These are phyloP conservation scores for Lizanozyma gosingica DNA, from an alignment of 1,139 yeast species.

Conservation along the genomic window DNA sequence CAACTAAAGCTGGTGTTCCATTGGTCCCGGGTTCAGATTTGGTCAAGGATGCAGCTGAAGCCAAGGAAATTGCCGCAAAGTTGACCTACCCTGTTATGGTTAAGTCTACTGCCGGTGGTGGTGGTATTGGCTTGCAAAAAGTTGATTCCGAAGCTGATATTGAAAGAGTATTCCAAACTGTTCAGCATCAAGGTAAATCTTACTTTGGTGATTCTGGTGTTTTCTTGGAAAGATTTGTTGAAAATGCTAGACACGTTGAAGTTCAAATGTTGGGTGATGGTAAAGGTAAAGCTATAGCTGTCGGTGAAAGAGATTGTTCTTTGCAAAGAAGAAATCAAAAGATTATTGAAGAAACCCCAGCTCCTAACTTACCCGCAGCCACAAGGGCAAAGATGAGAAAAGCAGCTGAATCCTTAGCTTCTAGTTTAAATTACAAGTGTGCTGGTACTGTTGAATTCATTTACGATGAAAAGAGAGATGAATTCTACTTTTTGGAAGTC, in stretches of 20 bases:
- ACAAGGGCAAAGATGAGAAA: slow-evolving; percentile 69
- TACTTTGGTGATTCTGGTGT: slow-evolving; percentile 95
- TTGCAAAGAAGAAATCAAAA: slow-evolving; percentile 95
- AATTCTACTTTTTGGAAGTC: slow-evolving; percentile 90
- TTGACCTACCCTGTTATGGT: slow-evolving; percentile 91
- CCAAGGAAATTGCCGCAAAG: slow-evolving; percentile 63
- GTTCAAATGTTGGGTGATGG: slow-evolving; percentile 97
- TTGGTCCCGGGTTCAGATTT: slow-evolving; percentile 92
- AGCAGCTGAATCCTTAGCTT: slow-evolving; percentile 78
- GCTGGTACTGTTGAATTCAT: slow-evolving; percentile 98
- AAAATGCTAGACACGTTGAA: slow-evolving; percentile 92
- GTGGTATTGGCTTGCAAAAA: slow-evolving; percentile 94
- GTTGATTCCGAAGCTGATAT: slow-evolving; percentile 78
- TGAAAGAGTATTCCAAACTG: slow-evolving; percentile 77
- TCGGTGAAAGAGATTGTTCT: slow-evolving; percentile 97
- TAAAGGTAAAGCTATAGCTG: slow-evolving; percentile 78
- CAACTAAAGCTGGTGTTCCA: slow-evolving; percentile 82
- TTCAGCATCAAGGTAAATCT: slow-evolving; percentile 85
- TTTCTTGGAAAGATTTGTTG: slow-evolving; percentile 87
- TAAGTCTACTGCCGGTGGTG: slow-evolving; percentile 98
- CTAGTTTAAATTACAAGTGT: slow-evolving; percentile 79
- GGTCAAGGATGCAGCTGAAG: slow-evolving; percentile 62
- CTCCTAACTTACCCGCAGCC: slow-evolving; percentile 78
- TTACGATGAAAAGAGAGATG: slow-evolving; percentile 76
- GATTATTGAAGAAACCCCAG: slow-evolving; percentile 95